phyloP scores from a whole-genome alignment of 2,329 filamentous ascomycete species.

The Calonectria crousiana region DNA sequence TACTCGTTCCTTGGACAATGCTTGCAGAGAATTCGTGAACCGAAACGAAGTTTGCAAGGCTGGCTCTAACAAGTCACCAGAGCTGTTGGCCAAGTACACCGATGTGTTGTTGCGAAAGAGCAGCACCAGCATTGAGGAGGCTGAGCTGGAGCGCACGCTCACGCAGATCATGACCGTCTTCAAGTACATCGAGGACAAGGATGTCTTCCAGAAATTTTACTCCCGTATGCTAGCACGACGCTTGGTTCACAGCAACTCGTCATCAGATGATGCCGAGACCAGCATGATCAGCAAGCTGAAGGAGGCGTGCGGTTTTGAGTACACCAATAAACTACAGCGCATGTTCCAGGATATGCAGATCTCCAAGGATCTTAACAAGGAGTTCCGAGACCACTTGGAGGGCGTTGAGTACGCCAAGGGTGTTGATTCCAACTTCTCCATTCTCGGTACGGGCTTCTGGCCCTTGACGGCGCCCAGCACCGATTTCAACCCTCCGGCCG shows the following conservation, averaged over 20 bases:
- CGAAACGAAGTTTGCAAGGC: slow-evolving; percentile 96
- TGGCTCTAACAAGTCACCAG: slow-evolving; percentile 92
- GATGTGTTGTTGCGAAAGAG: slow-evolving; percentile 94
- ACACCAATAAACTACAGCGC: slow-evolving; percentile 98
- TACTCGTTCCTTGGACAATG: slow-evolving; percentile 94
- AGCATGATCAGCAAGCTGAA: slow-evolving; percentile 99
- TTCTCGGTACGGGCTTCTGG: slow-evolving; percentile 98
- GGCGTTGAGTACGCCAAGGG: slow-evolving; percentile 70
- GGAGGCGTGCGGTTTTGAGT: slow-evolving; percentile 98
- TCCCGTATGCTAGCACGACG: slow-evolving; percentile 96
- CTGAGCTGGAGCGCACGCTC: slow-evolving; percentile 89
- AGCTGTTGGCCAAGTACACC: slow-evolving; percentile 94
- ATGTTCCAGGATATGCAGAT: slow-evolving; percentile 99
- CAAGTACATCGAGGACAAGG: slow-evolving; percentile 99
- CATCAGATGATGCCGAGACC: slow-evolving; percentile 96
- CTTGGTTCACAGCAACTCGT: slow-evolving; percentile 93
- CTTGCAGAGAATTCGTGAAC: slow-evolving; percentile 98
- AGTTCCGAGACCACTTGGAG: slow-evolving; percentile 84
- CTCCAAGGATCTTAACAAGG: slow-evolving; percentile 93
- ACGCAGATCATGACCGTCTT: slow-evolving; percentile 99
- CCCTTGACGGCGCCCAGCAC: slow-evolving; percentile 89
- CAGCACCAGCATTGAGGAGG: slow-evolving; percentile 91
- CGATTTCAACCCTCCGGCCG: slow-evolving; percentile 86
- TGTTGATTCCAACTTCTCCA: slow-evolving; percentile 88
- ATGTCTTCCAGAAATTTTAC: slow-evolving; percentile 99